Evolutionary conservation across 495 filamentous ascomycete genomes (phyloP).

Genomic region (Neurospora sp.): DNA sequence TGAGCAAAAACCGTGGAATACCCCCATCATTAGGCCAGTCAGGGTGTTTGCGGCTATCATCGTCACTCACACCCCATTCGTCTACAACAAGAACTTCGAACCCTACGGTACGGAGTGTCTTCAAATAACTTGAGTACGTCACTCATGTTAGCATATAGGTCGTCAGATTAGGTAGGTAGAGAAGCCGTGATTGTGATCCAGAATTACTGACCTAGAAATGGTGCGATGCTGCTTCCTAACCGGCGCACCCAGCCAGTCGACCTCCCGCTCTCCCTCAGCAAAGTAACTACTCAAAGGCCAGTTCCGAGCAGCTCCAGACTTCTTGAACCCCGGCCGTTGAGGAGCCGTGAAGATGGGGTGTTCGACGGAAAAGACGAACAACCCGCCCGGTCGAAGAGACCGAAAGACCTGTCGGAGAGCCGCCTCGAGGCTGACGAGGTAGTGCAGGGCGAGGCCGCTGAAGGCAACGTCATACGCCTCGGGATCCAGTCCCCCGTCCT

Average conservation of each 20-base stretch:
- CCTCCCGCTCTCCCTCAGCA: constrained; percentile 21
- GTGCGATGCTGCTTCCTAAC: constrained; percentile 31
- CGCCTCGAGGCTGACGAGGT: constrained; percentile 17
- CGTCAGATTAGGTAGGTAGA: not conserved
- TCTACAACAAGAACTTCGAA: not conserved
- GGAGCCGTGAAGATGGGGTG: constrained; percentile 33
- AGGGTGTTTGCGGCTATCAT: not conserved
- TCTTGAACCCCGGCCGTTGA: constrained; percentile 11
- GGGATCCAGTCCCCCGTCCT: constrained; percentile 5
- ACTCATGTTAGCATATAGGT: not conserved
- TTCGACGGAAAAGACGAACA: constrained; percentile 27
- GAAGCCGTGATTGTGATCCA: no score
- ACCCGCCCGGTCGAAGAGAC: not conserved
- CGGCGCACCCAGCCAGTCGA: constrained; percentile 23
- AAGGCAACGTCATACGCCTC: constrained; percentile 22
- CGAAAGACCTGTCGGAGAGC: not conserved
- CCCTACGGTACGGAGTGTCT: not conserved
- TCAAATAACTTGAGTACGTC: not conserved
- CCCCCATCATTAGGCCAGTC: constrained; percentile 3
- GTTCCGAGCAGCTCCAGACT: constrained; percentile 11
- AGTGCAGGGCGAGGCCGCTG: constrained; percentile 29
- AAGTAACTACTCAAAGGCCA: constrained; percentile 31
- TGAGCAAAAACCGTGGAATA: not conserved
- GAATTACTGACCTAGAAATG: not conserved
- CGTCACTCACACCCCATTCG: not conserved